phyloP scores from a whole-genome alignment of 371 early-diverging fungal species.

The Capillidium rhysosporum region DNA sequence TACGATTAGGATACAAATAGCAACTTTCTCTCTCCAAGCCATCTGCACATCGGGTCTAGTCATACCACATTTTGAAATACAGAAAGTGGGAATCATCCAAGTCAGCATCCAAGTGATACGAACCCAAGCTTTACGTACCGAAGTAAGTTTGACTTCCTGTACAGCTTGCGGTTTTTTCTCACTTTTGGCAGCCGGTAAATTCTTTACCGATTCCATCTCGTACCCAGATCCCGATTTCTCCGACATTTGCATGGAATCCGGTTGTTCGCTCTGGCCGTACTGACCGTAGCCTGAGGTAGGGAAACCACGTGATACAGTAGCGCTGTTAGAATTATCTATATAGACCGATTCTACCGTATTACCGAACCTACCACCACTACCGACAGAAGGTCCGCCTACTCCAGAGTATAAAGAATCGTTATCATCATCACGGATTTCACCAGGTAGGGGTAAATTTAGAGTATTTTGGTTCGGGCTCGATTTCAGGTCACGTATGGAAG shows the following conservation, averaged over 20 bases:
- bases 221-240: not conserved
- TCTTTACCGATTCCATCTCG: not conserved
- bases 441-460: conserved; percentile 34
- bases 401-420: conserved; percentile 10
- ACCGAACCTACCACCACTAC: conserved; percentile 25
- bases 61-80: conserved; percentile 39
- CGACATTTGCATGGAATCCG: not conserved
- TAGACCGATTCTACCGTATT: not conserved
- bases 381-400: no score
- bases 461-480: conserved; percentile 23
- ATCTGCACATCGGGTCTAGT: conserved; percentile 67
- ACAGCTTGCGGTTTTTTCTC: not conserved
- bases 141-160: conserved; percentile 10
- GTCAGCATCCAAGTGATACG: conserved; percentile 42
- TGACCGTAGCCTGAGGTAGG: not conserved
- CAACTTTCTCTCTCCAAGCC: conserved; percentile 87
- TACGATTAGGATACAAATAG: conserved; percentile 51
- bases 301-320: not conserved
- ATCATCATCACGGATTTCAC: conserved; percentile 32
- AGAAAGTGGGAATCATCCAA: conserved; percentile 52
- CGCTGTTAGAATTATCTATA: not conserved
- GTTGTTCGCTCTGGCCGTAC: not conserved
- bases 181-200: not conserved
- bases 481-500: conserved; percentile 45
- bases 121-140: conserved; percentile 44